Conservation (phyloP, 2,329 filamentous ascomycete genomes). For the Fusarium citri region DNA sequence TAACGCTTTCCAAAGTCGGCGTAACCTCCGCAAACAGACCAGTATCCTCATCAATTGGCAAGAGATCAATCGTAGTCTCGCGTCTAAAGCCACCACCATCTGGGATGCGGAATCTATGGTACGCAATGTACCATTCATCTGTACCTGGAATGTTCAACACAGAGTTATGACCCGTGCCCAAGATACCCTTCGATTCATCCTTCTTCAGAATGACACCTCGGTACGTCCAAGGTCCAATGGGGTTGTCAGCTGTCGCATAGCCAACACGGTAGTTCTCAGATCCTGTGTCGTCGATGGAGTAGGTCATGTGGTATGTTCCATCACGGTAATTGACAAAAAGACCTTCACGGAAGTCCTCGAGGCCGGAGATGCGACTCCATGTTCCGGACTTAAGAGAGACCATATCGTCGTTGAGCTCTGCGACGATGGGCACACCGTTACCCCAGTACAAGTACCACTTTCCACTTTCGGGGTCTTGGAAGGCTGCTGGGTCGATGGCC, state of each 20-base stretch:
- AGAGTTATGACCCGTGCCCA: conserved; percentile 59
- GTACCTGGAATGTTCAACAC: conserved; percentile 60
- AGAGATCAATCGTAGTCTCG: conserved; percentile 57
- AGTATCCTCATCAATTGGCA: conserved; percentile 53
- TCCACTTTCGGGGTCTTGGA: conserved; percentile 68
- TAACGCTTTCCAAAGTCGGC: conserved; percentile 39
- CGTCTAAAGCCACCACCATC: conserved; percentile 57
- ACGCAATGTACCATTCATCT: conserved; percentile 63
- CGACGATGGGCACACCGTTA: conserved; percentile 56
- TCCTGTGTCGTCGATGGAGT: conserved; percentile 61
- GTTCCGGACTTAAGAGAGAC: conserved; percentile 53
- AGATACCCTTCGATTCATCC: conserved; percentile 55
- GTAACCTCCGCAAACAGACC: conserved; percentile 54
- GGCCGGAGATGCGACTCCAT: conserved; percentile 52
- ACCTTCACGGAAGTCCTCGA: conserved; percentile 56
- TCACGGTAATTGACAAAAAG: conserved; percentile 58
- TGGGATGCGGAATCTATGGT: conserved; percentile 61
- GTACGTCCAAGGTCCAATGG: conserved; percentile 58
- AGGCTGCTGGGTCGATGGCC: conserved; percentile 72
- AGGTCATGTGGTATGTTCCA: conserved; percentile 60
- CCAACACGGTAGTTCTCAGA: conserved; percentile 60
- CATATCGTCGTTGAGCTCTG: conserved; percentile 60
- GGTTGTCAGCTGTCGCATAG: conserved; percentile 55
- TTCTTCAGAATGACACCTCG: conserved; percentile 59
- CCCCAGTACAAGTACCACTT: conserved; percentile 73